These are phyloP conservation scores for Ustilago trichophora DNA, from an alignment of 1,284 basidiomycete species.

Conservation along the genomic window DNA sequence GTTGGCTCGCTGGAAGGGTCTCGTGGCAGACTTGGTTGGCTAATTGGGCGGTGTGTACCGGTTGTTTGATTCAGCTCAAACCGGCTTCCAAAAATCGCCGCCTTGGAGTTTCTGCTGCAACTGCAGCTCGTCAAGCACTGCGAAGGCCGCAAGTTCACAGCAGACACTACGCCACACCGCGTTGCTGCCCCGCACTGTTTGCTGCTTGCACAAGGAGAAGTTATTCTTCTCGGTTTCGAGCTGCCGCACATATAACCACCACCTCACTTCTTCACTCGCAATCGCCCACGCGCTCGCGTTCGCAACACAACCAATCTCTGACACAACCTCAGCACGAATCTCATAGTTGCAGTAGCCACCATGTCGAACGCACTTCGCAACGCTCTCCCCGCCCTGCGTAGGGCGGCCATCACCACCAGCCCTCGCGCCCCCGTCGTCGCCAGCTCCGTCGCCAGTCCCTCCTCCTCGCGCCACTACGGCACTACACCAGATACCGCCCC, in stretches of 20 bases:
- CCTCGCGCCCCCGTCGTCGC: conserved; percentile 4
- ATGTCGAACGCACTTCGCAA: conserved; percentile 45
- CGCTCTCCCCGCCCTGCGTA: conserved; percentile 27
- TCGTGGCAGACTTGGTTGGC: background rate
- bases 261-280: background rate
- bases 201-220: background rate
- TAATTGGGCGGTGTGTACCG: background rate
- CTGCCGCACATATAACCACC: conserved; percentile 14
- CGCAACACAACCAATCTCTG: too few species aligned
- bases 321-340: too few species aligned
- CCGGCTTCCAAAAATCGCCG: conserved; percentile 12
- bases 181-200: too few species aligned
- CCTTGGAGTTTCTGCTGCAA: too few species aligned
- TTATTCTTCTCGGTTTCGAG: background rate
- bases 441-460: conserved; percentile 2
- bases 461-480: conserved; percentile 16
- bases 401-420: conserved; percentile 6
- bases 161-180: background rate
- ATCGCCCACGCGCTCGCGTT: background rate
- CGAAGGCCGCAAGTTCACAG: background rate
- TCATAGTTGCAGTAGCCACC: too few species aligned
- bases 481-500: conserved; percentile 40
- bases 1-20: too few species aligned
- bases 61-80: background rate
- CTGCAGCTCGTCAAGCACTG: background rate